Evolutionary conservation across 768 basidiomycete genomes (phyloP).

Genomic region (Wakefieldia striispora): DNA sequence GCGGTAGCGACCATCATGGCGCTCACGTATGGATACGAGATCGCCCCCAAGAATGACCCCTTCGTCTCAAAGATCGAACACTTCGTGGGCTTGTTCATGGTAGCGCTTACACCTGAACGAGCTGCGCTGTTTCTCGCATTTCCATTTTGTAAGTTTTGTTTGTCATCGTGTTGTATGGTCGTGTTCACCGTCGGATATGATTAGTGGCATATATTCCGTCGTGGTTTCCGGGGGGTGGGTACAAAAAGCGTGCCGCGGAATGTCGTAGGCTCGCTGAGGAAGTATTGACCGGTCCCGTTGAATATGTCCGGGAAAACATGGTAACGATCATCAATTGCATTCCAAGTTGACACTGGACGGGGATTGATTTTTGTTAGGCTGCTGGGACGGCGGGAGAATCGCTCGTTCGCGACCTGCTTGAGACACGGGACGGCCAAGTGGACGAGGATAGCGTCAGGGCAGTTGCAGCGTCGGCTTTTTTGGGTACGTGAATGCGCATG

Average conservation of each 20-base stretch:
- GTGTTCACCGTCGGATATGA: neutral
- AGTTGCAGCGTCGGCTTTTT: constrained; percentile 20
- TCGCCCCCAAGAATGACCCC: constrained; percentile 22
- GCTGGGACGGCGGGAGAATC: constrained; percentile 21
- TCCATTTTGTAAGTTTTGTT: constrained; percentile 24
- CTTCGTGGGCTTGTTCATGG: constrained; percentile 8
- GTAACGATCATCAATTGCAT: constrained; percentile 2
- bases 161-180: too few relatives aligned
- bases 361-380: constrained; percentile 3
- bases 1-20: constrained; percentile 25
- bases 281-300: constrained; percentile 16
- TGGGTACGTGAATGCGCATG: constrained; percentile 13
- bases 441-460: constrained; percentile 19
- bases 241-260: constrained; percentile 15
- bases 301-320: constrained; percentile 25
- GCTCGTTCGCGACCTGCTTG: constrained; percentile 19
- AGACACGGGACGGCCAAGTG: neutral
- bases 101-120: constrained; percentile 20
- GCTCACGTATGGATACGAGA: constrained; percentile 25
- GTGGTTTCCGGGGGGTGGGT: constrained; percentile 35
- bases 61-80: constrained; percentile 22
- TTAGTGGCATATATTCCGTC: constrained; percentile 30
- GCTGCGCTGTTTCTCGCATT: constrained; percentile 20
- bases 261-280: constrained; percentile 24
- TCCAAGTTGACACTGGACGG: neutral